Base-by-base conservation (phyloP, 2,329 filamentous ascomycete genomes). In the Camillea tinctor region DNA sequence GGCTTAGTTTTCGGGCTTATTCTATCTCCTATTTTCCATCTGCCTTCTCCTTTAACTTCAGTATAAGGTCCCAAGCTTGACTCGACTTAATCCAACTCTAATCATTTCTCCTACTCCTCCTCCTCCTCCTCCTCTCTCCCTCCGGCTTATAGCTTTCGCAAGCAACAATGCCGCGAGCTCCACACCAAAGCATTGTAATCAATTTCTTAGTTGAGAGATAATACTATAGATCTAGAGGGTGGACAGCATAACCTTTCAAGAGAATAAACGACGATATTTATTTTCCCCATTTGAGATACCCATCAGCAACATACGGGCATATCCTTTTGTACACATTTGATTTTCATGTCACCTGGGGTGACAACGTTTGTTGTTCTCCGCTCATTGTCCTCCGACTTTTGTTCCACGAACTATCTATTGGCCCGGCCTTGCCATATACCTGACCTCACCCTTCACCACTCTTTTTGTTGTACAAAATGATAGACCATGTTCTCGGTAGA, bases 401-500 rank as follows among this genome's bases (percentile, higher is more conserved):
- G 21, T 52, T 20, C n/a, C 21, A 5, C 17, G 2, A 4, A 11
- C 23, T 23, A n/a, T 22, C 21, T 22, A n/a, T n/a, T n/a, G n/a
- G n/a, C n/a, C 48, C n/a, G 19, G n/a, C 49, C 9, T 7, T 23
- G 49, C 22, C 8, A 7, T 23, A 21, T 21, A 51, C 50, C 5
- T 24, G 13, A 30, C 7, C 26, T 11, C 6, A 24, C 19, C 50
- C 23, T 52, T 19, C 17, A 9, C 30, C 17, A 17, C 57, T 24
- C 48, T 50, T 55, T 52, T 17, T 15, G n/a, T n/a, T 56, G 56
- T 55, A 50, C 64, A 71, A 56, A 61, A 87, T 87, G 84, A 77
- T 87, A 87, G 94, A 98, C 77, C 94, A 98, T 81, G 90, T 97
- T 59, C 82, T 98, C 54, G 94, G 94, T 64, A 88, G 92, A 65